Conservation (phyloP, 148 eudicot species). For the Chenopodium album region DNA sequence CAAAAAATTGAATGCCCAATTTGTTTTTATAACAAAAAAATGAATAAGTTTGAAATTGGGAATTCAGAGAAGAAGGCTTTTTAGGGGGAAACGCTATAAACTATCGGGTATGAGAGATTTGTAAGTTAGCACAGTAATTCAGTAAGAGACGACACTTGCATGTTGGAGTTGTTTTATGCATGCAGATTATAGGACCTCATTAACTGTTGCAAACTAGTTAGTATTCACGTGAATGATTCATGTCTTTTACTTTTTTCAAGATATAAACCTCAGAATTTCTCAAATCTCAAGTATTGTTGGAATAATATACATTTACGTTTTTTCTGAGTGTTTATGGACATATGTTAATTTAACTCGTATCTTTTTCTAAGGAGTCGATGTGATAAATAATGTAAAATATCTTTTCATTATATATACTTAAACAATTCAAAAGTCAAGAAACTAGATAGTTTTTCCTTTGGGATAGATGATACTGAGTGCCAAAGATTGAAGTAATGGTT, state of each 20-base stretch:
- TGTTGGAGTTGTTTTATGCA: slow-evolving; percentile 25
- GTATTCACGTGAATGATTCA: slow-evolving; percentile 19
- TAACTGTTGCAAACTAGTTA: not conserved
- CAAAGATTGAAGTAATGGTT: too few species aligned
- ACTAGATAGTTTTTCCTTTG: too few species aligned
- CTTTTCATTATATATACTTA: too few species aligned
- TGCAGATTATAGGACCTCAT: slow-evolving; percentile 17
- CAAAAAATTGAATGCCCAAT: not conserved
- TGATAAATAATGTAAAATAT: too few species aligned
- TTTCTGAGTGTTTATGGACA: too few species aligned
- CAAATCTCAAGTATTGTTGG: too few species aligned
- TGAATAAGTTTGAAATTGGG: not conserved
- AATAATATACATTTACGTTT: too few species aligned
- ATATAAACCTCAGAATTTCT: not conserved
- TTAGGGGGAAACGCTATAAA: not conserved
- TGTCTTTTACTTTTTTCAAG: slow-evolving; percentile 31
- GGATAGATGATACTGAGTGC: too few species aligned
- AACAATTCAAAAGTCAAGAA: too few species aligned
- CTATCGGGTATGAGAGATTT: slow-evolving; percentile 1
- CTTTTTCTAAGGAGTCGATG: too few species aligned
- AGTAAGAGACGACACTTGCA: slow-evolving; percentile 18
- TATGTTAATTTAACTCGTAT: too few species aligned
- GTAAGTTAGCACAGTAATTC: slow-evolving; percentile 4
- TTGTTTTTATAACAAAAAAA: not conserved
- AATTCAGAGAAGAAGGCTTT: not conserved